Evolutionary conservation across 2,329 filamentous ascomycete genomes (phyloP).

Genomic region (Cercospora zeae-maydis): DNA sequence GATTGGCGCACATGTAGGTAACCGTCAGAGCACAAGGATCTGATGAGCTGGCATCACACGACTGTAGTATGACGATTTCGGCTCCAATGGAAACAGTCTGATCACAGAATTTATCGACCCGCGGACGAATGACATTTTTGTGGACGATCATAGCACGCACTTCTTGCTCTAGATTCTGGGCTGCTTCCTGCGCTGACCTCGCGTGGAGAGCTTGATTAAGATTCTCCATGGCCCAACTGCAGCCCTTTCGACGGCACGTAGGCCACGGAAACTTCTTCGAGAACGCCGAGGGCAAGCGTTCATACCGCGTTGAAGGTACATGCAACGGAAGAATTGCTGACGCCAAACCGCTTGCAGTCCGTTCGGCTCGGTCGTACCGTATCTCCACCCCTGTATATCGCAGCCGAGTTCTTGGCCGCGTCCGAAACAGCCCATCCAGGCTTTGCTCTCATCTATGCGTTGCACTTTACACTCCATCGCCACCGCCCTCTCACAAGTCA

Average conservation of each 20-base stretch:
- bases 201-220: background rate
- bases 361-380: background rate
- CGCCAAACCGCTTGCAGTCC: background rate
- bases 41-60: background rate
- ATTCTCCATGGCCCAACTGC: background rate
- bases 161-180: background rate
- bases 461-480: background rate
- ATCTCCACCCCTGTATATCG: background rate
- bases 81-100: constrained; percentile 1
- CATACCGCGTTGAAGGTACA: background rate
- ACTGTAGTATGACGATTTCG: constrained; percentile 5
- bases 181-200: background rate
- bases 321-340: constrained; percentile 10
- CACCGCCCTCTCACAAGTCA: background rate
- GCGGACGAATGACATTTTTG: background rate
- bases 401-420: constrained; percentile 9
- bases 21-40: constrained; percentile 3
- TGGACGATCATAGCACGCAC: background rate
- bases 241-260: background rate
- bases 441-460: constrained; percentile 13
- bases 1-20: constrained; percentile 1
- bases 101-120: background rate
- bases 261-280: background rate
- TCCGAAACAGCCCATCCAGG: constrained; percentile 9
- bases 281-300: background rate